Evolutionary conservation across 805 yeast genomes (phyloP), one percentile per base, ranked within the genome.

Genomic region (Candida ovalis): DNA sequence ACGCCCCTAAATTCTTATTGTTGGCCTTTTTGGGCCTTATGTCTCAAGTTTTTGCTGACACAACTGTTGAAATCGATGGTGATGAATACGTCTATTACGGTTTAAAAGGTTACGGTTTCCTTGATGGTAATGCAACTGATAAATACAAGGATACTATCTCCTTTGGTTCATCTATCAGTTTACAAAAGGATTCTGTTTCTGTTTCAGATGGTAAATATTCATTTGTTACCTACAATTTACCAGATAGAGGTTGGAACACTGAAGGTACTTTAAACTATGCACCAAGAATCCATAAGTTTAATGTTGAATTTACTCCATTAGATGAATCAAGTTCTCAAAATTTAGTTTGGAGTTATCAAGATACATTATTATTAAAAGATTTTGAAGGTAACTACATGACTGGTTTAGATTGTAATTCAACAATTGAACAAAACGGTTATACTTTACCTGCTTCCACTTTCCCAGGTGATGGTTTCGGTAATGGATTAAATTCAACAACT

Each of bases 171-270:
- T 60, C 67, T 1, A 52, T 63, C 27, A 47, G 57, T 13, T 35
- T 60, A 38, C 66, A 65, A 39, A 53, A 60, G 44, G 37, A 47
- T 24, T 58, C 67, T 10, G 42, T 65, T 22, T 25, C 44, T 1
- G 59, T 60, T 24, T 21, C 45, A 8, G 42, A 57, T 43, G 64
- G 62, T 22, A 56, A 47, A 22, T 65, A 65, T 44, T 51, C 61
- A 21, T 63, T 63, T 45, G 53, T 46, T n/a, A 57, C 64, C 4
- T 64, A 58, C 52, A 57, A 57, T 37, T 54, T 65, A 30, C 68
- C 68, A 10, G 69, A 65, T 46, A 60, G 69, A 47, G 69, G 69
- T 44, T 62, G 61, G 62, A 65, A 65, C 50, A 56, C 66, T 24
- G 46, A 61, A 10, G 69, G 69, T 40, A 64, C 69, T 15, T 50